Conservation (phyloP, 495 filamentous ascomycete genomes). For the Aspergillus sclerotiicarbonarius region DNA sequence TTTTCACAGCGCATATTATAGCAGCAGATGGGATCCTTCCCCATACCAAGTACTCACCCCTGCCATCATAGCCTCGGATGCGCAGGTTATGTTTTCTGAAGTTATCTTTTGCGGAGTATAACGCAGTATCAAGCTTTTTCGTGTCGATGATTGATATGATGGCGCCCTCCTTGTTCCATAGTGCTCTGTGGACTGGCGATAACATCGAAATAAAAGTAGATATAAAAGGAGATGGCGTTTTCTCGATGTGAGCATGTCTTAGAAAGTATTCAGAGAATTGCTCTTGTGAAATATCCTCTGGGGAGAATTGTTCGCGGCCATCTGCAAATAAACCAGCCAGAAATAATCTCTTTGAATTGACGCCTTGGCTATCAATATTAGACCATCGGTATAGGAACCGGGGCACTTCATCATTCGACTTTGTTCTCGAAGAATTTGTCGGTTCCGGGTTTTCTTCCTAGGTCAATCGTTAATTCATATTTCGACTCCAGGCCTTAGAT, state of each 20-base stretch:
- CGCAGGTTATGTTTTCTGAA: conserved; percentile 19
- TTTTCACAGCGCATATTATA: conserved; percentile 28
- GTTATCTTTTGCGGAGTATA: conserved; percentile 27
- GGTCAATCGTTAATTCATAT: not conserved
- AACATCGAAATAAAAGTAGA: conserved; percentile 27
- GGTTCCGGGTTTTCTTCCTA: not conserved
- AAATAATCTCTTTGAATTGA: conserved; percentile 23
- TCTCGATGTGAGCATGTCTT: conserved; percentile 24
- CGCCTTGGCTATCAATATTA: conserved; percentile 33
- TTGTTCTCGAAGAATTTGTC: not conserved
- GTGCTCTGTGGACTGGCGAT: conserved; percentile 33
- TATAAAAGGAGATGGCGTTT: conserved; percentile 30
- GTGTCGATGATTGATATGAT: conserved; percentile 33
- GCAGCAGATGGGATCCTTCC: conserved; percentile 19
- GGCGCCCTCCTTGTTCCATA: conserved; percentile 26
- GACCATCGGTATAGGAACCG: conserved; percentile 36
- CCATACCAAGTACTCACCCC: conserved; percentile 39
- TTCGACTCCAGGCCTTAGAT: not conserved
- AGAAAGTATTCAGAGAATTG: conserved; percentile 24
- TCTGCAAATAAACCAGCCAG: conserved; percentile 28
- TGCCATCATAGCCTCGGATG: conserved; percentile 25
- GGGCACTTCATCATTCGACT: conserved; percentile 15
- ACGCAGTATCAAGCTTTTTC: conserved; percentile 16
- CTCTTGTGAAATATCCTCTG: conserved; percentile 12
- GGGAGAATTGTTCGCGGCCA: conserved; percentile 8